phyloP scores from a whole-genome alignment of 2,329 filamentous ascomycete genomes.

The Sporothrix pseudoabietina region DNA sequence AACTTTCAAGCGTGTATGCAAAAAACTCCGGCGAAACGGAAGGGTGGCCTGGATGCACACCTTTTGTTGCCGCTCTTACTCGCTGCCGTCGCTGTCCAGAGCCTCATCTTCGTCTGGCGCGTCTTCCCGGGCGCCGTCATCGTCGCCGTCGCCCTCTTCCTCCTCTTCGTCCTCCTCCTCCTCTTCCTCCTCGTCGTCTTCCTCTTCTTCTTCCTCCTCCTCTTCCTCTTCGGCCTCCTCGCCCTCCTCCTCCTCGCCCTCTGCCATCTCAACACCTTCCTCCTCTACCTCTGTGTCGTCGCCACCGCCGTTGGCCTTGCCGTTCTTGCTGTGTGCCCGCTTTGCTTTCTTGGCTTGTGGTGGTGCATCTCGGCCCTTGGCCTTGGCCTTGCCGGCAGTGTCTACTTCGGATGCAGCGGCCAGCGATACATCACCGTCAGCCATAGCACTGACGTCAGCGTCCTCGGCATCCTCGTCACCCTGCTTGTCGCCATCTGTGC shows the following conservation, averaged over 20 bases:
- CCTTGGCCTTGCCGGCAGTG: constrained; percentile 29
- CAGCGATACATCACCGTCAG: background rate
- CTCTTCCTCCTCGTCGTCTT: constrained; percentile 49
- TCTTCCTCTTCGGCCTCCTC: constrained; percentile 47
- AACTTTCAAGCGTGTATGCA: background rate
- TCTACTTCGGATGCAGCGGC: constrained; percentile 34
- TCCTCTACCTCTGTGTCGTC: constrained; percentile 48
- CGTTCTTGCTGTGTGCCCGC: constrained; percentile 43
- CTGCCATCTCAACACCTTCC: constrained; percentile 41
- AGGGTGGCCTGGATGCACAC: background rate
- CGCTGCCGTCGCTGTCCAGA: constrained; percentile 63
- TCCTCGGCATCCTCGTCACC: constrained; percentile 36
- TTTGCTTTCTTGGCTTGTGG: constrained; percentile 45
- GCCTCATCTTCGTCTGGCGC: constrained; percentile 61
- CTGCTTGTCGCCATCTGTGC: constrained; percentile 37
- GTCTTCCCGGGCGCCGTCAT: constrained; percentile 54
- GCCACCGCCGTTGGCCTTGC: constrained; percentile 43
- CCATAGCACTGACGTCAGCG: constrained; percentile 29
- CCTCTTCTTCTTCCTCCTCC: constrained; percentile 52
- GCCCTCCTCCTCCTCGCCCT: constrained; percentile 45
- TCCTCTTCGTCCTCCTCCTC: constrained; percentile 49
- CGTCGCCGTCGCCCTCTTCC: constrained; percentile 49
- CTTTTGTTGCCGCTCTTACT: constrained; percentile 42
- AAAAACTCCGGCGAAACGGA: background rate
- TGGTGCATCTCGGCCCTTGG: constrained; percentile 33